phyloP scores from a whole-genome alignment of 306 rosid genomes.

The Acmispon strigosus region DNA sequence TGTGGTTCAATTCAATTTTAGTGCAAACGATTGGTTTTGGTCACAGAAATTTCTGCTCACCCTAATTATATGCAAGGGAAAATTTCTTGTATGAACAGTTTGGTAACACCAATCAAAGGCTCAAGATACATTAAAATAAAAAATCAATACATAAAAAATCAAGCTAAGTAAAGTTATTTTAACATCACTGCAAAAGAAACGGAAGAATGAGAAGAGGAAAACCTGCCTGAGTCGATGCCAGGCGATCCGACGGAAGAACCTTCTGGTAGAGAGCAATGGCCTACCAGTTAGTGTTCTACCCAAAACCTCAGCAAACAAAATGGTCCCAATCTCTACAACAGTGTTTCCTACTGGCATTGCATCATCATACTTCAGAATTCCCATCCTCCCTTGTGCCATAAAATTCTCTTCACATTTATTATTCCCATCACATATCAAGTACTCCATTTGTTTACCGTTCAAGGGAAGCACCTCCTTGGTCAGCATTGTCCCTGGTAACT shows the following conservation, averaged over 20 bases:
- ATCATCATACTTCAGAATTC: slow-evolving; percentile 66
- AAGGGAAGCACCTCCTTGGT: slow-evolving; percentile 95
- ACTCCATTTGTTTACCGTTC: slow-evolving; percentile 77
- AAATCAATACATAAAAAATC: no score
- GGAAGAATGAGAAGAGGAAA: slow-evolving; percentile 44
- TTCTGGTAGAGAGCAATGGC: slow-evolving; percentile 85
- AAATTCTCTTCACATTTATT: slow-evolving; percentile 27
- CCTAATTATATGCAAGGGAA: no score
- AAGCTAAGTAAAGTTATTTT: no score
- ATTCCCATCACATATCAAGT: slow-evolving; percentile 64
- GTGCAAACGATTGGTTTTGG: no score
- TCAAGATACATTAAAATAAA: no score
- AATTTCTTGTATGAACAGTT: no score
- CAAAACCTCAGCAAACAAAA: slow-evolving; percentile 90
- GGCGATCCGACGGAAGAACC: slow-evolving; percentile 69
- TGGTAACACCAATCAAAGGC: no score
- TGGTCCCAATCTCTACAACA: slow-evolving; percentile 71
- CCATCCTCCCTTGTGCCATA: slow-evolving; percentile 73
- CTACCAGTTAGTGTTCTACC: slow-evolving; percentile 95
- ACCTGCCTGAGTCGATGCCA: slow-evolving; percentile 99
- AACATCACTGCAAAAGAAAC: not conserved
- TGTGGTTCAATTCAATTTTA: no score
- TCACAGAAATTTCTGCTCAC: no score
- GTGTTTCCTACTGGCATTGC: slow-evolving; percentile 60
- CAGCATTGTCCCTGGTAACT: slow-evolving; percentile 78